phyloP scores from a whole-genome alignment of 768 basidiomycete species.

The Pulveroboletus sp. region DNA sequence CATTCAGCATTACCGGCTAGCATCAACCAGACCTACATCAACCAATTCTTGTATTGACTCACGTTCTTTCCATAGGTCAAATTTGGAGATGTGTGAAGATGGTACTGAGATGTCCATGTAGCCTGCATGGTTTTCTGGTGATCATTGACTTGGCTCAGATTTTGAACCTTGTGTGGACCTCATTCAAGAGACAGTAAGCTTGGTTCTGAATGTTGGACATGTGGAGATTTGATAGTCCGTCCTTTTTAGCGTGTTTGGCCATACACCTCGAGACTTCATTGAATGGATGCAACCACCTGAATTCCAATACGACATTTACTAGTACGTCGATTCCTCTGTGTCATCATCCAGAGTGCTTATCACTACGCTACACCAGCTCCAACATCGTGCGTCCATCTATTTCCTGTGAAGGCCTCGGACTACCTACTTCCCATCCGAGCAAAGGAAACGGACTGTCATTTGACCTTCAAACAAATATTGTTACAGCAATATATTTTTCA shows the following conservation, averaged over 20 bases:
- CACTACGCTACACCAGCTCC: conserved; percentile 35
- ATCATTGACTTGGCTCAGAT: conserved; percentile 96
- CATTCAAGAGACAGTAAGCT: conserved; percentile 75
- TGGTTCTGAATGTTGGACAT: neutral
- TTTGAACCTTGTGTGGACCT: conserved; percentile 82
- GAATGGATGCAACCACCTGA: conserved; percentile 89
- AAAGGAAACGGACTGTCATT: no score
- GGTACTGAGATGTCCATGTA: conserved; percentile 28
- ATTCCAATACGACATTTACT: conserved; percentile 86
- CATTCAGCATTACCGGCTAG: conserved; percentile 65
- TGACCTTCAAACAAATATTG: no score
- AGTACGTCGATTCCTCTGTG: conserved; percentile 45
- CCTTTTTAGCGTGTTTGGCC: conserved; percentile 63
- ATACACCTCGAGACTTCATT: conserved; percentile 85
- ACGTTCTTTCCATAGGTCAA: conserved; percentile 89
- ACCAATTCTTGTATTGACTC: conserved; percentile 89
- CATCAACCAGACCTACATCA: conserved; percentile 87
- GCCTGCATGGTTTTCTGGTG: conserved; percentile 90
- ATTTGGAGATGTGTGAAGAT: neutral
- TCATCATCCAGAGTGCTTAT: neutral
- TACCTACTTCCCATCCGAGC: no score
- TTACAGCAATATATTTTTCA: no score
- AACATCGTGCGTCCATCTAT: conserved; percentile 46
- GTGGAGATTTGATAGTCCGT: neutral
- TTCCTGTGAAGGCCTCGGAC: neutral